These are phyloP conservation scores for Stropharia rugosoannulata DNA, from an alignment of 768 basidiomycete genomes.

Conservation along the genomic window DNA sequence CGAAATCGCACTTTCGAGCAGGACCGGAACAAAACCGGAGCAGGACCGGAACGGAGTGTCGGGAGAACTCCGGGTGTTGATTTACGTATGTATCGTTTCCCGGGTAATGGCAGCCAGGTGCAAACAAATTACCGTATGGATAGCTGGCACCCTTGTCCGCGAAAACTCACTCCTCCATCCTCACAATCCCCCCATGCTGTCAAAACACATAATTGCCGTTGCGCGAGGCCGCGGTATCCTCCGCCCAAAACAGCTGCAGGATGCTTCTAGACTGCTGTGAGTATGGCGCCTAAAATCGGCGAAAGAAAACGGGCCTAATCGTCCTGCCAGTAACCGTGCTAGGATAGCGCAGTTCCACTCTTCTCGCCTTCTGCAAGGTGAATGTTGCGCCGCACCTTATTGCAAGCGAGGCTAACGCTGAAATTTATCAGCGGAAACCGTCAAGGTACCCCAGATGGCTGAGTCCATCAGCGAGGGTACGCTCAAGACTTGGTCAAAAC, in stretches of 20 bases:
- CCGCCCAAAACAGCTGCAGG: slow-evolving; percentile 31
- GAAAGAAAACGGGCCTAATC: slow-evolving; percentile 12
- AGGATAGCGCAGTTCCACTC: slow-evolving; percentile 68
- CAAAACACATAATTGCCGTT: slow-evolving; percentile 64
- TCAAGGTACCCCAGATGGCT: slow-evolving; percentile 97
- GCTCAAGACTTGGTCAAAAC: slow-evolving; percentile 90
- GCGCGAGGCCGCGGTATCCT: slow-evolving; percentile 59
- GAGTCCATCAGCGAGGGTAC: slow-evolving; percentile 99
- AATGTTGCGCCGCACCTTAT: slow-evolving; percentile 15
- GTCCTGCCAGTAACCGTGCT: slow-evolving; percentile 41
- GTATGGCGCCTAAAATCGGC: slow-evolving; percentile 6
- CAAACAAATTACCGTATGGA: slow-evolving; percentile 18
- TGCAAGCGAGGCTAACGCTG: not conserved
- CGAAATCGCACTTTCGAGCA: no score
- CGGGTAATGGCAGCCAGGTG: slow-evolving; percentile 3
- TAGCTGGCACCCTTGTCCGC: slow-evolving; percentile 10
- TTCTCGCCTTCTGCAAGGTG: slow-evolving; percentile 69
- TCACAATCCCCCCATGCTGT: slow-evolving; percentile 50
- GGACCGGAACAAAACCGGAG: no score
- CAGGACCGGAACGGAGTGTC: no score
- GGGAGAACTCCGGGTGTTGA: no score
- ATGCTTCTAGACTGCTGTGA: slow-evolving; percentile 23
- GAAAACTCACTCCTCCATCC: slow-evolving; percentile 3
- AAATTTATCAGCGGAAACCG: slow-evolving; percentile 64
- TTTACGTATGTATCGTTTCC: not conserved